phyloP scores from a whole-genome alignment of 2,329 filamentous ascomycete genomes.

The Ophiocordyceps polyrhachis-furcata region DNA sequence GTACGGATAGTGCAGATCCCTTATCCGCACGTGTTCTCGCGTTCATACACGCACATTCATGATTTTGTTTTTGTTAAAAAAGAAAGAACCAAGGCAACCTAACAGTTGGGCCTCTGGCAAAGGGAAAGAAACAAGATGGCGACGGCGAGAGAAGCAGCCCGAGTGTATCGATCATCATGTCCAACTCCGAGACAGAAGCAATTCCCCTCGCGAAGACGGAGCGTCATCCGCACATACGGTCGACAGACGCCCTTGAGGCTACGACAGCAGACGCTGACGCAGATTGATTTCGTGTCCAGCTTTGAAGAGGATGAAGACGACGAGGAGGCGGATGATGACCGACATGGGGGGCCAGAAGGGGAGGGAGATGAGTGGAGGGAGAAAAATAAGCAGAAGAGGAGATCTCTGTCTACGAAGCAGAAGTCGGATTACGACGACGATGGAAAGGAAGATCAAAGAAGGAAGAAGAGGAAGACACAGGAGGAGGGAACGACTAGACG shows the following conservation, averaged over 20 bases:
- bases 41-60: neutral
- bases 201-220: slow-evolving; percentile 17
- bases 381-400: neutral
- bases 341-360: neutral
- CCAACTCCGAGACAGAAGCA: slow-evolving; percentile 19
- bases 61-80: too few relatives aligned
- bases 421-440: neutral
- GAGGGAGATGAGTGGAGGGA: neutral
- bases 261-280: slow-evolving; percentile 23
- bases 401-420: neutral
- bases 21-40: neutral
- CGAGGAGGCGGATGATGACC: neutral
- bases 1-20: neutral
- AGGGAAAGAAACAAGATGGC: slow-evolving; percentile 11
- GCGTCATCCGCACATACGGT: slow-evolving; percentile 15
- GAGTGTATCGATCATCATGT: slow-evolving; percentile 19
- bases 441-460: slow-evolving; percentile 6
- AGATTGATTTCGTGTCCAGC: slow-evolving; percentile 20
- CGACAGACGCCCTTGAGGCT: slow-evolving; percentile 10
- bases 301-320: slow-evolving; percentile 11
- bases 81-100: too few relatives aligned
- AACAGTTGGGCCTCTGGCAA: too few relatives aligned
- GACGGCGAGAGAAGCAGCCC: slow-evolving; percentile 14
- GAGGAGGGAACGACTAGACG: slow-evolving; percentile 2
- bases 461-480: slow-evolving; percentile 2